These are phyloP conservation scores for Nothomitra cinnamomea DNA, from an alignment of 2,329 filamentous ascomycete genomes.

Conservation along the genomic window DNA sequence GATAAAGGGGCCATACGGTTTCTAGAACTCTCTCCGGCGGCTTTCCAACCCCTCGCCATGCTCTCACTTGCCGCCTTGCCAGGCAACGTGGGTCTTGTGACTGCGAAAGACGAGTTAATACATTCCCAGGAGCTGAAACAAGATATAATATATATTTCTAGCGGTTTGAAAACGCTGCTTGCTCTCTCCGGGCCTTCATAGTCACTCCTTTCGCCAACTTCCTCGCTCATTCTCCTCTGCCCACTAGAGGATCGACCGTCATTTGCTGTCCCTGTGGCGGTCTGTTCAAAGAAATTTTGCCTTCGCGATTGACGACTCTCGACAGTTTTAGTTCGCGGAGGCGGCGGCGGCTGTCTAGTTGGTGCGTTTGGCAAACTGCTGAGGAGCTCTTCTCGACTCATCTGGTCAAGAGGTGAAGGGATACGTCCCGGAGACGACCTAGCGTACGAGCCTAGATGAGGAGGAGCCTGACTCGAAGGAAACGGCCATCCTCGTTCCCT, in stretches of 20 bases:
- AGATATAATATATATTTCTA: slow-evolving; percentile 61
- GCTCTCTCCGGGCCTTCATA: slow-evolving; percentile 18
- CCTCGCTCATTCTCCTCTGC: not conserved
- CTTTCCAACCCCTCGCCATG: slow-evolving; percentile 12
- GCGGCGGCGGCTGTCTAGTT: not conserved
- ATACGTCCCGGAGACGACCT: not conserved
- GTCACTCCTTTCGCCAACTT: not conserved
- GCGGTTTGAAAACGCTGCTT: slow-evolving; percentile 49
- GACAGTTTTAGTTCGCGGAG: not conserved
- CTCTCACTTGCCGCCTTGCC: slow-evolving; percentile 28
- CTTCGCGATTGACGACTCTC: not conserved
- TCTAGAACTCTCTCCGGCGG: slow-evolving; percentile 6
- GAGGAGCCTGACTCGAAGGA: not conserved
- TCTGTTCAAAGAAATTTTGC: not conserved
- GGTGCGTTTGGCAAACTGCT: not conserved
- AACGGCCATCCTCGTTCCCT: not conserved
- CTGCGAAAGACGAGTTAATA: slow-evolving; percentile 62
- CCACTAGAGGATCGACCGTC: not conserved
- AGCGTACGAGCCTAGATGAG: not conserved
- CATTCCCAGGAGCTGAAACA: slow-evolving; percentile 53
- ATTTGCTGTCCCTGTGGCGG: not conserved
- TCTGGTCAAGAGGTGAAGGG: not conserved
- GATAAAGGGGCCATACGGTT: slow-evolving; percentile 20
- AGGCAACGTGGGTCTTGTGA: slow-evolving; percentile 25
- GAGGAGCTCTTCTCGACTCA: not conserved